Conservation (phyloP, 352 stramenopile genomes). For the Phytophthora litchii region DNA sequence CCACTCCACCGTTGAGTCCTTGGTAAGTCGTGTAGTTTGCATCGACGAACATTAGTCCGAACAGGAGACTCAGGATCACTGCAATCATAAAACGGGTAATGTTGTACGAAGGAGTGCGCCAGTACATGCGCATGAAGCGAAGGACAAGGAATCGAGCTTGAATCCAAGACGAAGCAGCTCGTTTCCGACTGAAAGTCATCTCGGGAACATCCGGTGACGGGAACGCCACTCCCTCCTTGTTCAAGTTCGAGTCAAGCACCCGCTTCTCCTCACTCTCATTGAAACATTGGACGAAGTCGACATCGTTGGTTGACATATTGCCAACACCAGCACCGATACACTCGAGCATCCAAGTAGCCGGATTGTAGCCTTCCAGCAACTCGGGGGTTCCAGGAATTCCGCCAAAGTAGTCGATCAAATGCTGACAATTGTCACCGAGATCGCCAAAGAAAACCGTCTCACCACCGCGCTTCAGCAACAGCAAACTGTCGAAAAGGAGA, state of each 20-base stretch:
- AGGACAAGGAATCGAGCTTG: constrained; percentile 39
- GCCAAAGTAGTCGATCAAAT: constrained; percentile 63
- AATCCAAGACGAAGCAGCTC: constrained; percentile 21
- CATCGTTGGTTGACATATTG: constrained; percentile 10
- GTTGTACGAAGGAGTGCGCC: constrained; percentile 85
- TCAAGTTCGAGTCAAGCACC: constrained; percentile 36
- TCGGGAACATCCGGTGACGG: constrained; percentile 31
- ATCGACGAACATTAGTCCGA: constrained; percentile 67
- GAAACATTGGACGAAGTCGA: constrained; percentile 40
- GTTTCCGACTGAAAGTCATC: constrained; percentile 47
- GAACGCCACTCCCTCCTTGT: constrained; percentile 38
- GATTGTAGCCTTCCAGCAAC: too few species aligned
- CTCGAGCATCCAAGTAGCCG: constrained; percentile 18
- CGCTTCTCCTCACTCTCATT: constrained; percentile 35
- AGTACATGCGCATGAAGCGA: constrained; percentile 76
- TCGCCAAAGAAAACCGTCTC: constrained; percentile 83
- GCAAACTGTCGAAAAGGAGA: constrained; percentile 71
- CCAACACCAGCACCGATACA: constrained; percentile 46
- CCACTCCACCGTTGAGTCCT: constrained; percentile 51
- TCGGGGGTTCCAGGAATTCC: too few species aligned
- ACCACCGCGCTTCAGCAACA: constrained; percentile 84
- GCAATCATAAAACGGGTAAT: constrained; percentile 67
- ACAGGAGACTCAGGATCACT: constrained; percentile 54
- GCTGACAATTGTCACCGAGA: constrained; percentile 52
- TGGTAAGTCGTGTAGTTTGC: constrained; percentile 54